These are phyloP conservation scores for Aphanomyces stellatus DNA, from an alignment of 352 stramenopile genomes.

Conservation along the genomic window DNA sequence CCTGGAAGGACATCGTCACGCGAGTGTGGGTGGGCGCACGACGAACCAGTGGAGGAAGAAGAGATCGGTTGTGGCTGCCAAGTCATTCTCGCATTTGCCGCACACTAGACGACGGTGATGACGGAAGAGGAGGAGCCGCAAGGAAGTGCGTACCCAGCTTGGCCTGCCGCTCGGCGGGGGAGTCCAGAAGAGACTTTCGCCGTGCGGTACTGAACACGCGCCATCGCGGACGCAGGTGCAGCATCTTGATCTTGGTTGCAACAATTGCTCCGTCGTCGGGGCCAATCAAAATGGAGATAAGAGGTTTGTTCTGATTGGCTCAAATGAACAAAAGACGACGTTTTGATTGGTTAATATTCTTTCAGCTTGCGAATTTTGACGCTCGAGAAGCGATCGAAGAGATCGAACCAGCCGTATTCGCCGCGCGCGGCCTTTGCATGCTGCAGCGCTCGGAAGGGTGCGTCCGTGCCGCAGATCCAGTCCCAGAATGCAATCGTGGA, in stretches of 20 bases:
- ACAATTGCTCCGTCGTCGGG: background rate
- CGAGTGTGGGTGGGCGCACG: background rate
- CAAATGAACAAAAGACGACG: no score
- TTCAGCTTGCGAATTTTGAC: background rate
- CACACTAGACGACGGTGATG: slow-evolving; percentile 5
- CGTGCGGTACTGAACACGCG: background rate
- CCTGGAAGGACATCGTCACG: background rate
- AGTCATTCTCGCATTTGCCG: slow-evolving; percentile 9
- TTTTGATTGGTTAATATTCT: slow-evolving; percentile 5
- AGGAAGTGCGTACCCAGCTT: background rate
- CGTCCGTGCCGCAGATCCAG: slow-evolving; percentile 16
- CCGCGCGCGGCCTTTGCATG: background rate
- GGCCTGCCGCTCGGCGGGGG: background rate
- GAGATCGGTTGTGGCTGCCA: slow-evolving; percentile 2
- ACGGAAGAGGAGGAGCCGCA: background rate
- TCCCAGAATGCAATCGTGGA: slow-evolving; percentile 16
- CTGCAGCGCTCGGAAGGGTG: background rate
- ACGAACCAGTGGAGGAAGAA: slow-evolving; percentile 15
- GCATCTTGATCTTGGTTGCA: background rate
- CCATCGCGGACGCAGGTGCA: background rate
- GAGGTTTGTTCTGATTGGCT: background rate
- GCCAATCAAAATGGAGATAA: background rate
- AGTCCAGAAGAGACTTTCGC: background rate
- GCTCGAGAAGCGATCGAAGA: slow-evolving; percentile 7
- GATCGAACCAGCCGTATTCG: background rate